A percentile compares a stretch with the other conserved stretches of the same genome.
Evolutionary conservation across 768 basidiomycete genomes (phyloP).

Genomic region (Suillus paluster): DNA sequence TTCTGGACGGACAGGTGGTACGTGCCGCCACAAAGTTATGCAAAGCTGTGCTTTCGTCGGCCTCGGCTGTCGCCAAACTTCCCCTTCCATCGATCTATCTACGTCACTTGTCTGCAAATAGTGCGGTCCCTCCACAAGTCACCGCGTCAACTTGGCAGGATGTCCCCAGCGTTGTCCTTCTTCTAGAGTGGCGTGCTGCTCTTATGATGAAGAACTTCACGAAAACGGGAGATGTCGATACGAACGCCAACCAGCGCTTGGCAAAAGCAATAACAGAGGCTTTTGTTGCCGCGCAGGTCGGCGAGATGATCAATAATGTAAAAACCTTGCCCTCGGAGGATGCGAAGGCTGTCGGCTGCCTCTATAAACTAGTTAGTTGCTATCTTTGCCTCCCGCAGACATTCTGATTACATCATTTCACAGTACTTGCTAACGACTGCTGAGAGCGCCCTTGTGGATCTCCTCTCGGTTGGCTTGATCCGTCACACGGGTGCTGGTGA

Average conservation of each 20-base stretch:
- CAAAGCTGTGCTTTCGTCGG: constrained; percentile 46
- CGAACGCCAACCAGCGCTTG: constrained; percentile 59
- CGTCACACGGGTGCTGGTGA: constrained; percentile 36
- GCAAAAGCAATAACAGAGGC: constrained; percentile 71
- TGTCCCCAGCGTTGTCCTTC: constrained; percentile 42
- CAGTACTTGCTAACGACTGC: constrained; percentile 66
- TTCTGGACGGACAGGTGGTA: constrained; percentile 75
- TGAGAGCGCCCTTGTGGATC: constrained; percentile 58
- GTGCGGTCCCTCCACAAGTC: constrained; percentile 22
- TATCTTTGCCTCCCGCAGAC: background rate
- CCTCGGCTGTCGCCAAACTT: constrained; percentile 30
- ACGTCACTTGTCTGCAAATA: constrained; percentile 45
- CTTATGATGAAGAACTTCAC: constrained; percentile 49
- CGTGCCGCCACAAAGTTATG: constrained; percentile 70
- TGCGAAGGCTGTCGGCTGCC: constrained; percentile 20
- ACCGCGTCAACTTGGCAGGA: constrained; percentile 40
- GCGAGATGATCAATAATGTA: constrained; percentile 47
- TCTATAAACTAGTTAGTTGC: constrained; percentile 34
- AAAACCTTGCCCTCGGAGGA: constrained; percentile 19
- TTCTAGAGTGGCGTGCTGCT: constrained; percentile 72
- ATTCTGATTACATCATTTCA: background rate
- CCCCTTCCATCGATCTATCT: constrained; percentile 47
- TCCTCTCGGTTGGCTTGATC: constrained; percentile 60
- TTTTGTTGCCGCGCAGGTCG: constrained; percentile 62
- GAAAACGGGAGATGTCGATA: constrained; percentile 45